Percentiles rank a stretch among this genome's conserved stretches.
phyloP scores from a whole-genome alignment of 129 eudicot genomes.

The Scalesia atractyloides region DNA sequence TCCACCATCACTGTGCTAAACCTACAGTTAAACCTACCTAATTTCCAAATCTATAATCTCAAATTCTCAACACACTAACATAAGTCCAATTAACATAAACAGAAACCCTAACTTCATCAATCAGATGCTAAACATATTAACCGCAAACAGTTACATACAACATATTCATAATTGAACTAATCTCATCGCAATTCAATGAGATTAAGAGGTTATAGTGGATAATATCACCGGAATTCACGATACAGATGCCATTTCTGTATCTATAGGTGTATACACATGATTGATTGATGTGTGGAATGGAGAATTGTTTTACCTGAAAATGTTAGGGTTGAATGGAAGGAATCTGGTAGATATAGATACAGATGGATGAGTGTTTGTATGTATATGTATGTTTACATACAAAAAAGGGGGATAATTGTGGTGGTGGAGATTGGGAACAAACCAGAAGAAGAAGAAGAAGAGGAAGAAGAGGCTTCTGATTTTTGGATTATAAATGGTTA shows the following conservation, averaged over 20 bases:
- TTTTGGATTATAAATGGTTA: slow-evolving; percentile 23
- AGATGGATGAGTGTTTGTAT: background rate
- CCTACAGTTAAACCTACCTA: slow-evolving; percentile 30
- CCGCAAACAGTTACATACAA: slow-evolving; percentile 19
- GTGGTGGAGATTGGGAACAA: slow-evolving; percentile 14
- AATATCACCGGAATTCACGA: slow-evolving; percentile 23
- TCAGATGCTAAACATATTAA: background rate
- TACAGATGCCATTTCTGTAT: slow-evolving; percentile 15
- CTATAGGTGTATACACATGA: slow-evolving; percentile 16
- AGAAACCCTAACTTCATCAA: slow-evolving; percentile 20
- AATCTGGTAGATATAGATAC: too few relatives aligned
- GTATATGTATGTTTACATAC: background rate
- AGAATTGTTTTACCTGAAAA: slow-evolving; percentile 19
- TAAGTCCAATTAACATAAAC: slow-evolving; percentile 14
- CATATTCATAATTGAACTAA: slow-evolving; percentile 16
- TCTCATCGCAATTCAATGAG: slow-evolving; percentile 24
- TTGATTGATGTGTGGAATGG: slow-evolving; percentile 15
- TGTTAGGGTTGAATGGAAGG: background rate
- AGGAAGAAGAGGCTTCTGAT: slow-evolving; percentile 43
- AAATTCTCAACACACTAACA: background rate
- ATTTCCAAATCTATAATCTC: slow-evolving; percentile 20
- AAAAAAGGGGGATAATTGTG: background rate
- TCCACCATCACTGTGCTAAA: slow-evolving; percentile 52
- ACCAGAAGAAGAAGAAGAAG: slow-evolving; percentile 21
- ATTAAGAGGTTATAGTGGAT: slow-evolving; percentile 25